A percentile compares a stretch with the other conserved stretches of the same genome.
These are phyloP conservation scores for Chalara sp. DNA, from an alignment of 2,329 filamentous ascomycete species.

Conservation along the genomic window DNA sequence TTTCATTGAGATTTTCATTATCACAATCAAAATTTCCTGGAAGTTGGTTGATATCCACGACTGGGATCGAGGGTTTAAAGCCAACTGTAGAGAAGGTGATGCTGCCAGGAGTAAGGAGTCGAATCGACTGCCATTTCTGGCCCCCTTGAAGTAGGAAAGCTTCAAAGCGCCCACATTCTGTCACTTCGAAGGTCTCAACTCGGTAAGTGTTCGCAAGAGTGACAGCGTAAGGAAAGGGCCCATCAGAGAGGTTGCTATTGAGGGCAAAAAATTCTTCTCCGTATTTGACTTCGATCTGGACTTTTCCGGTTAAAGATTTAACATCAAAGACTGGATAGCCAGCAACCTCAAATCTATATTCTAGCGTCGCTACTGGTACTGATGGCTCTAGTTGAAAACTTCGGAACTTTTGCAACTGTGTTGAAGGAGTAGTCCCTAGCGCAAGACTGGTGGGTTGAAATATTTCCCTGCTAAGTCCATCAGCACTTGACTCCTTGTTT, in stretches of 20 bases:
- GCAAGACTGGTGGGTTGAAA: neutral
- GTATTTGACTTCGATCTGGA: slow-evolving; percentile 32
- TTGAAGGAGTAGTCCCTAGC: neutral
- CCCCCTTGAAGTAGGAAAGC: slow-evolving; percentile 34
- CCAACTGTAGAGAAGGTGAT: slow-evolving; percentile 28
- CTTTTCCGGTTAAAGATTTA: slow-evolving; percentile 13
- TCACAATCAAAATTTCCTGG: slow-evolving; percentile 26
- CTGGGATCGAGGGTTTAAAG: slow-evolving; percentile 24
- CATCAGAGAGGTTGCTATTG: slow-evolving; percentile 24
- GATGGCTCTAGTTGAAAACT: neutral
- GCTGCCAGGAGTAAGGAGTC: slow-evolving; percentile 28
- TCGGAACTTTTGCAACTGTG: neutral
- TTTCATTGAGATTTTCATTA: slow-evolving; percentile 26
- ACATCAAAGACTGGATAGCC: slow-evolving; percentile 30
- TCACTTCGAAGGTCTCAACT: slow-evolving; percentile 33
- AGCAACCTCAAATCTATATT: slow-evolving; percentile 28
- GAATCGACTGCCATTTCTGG: slow-evolving; percentile 33
- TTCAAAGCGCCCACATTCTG: slow-evolving; percentile 19
- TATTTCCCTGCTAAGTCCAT: neutral
- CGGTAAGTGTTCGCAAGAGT: slow-evolving; percentile 29
- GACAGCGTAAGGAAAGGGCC: slow-evolving; percentile 24
- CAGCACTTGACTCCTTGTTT: no score
- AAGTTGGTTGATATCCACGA: slow-evolving; percentile 16
- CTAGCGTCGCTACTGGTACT: slow-evolving; percentile 14
- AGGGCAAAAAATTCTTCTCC: slow-evolving; percentile 27